Conservation (phyloP, 2,329 filamentous ascomycete species). For the Onygena corvina region DNA sequence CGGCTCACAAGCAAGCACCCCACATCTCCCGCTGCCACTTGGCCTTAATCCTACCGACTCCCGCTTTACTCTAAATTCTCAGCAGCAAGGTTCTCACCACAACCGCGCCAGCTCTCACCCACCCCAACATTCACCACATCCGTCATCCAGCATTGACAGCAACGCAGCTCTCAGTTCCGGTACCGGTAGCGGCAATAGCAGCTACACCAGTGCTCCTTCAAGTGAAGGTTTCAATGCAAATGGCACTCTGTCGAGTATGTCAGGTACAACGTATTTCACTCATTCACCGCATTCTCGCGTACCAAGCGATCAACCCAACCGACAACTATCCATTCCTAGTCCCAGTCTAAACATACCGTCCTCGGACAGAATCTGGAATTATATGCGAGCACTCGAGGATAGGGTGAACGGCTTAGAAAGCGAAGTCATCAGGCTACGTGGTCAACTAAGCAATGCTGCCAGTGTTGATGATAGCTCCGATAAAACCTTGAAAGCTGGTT, state of each 20-base stretch:
- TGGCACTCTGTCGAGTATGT: constrained; percentile 11
- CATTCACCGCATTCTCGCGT: constrained; percentile 8
- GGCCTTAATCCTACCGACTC: constrained; percentile 25
- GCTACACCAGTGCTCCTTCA: background rate
- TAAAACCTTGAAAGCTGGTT: background rate
- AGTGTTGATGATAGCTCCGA: background rate
- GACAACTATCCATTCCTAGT: constrained; percentile 10
- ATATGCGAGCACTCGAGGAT: constrained; percentile 24
- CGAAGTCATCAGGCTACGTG: constrained; percentile 23
- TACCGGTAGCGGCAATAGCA: constrained; percentile 5
- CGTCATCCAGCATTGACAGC: constrained; percentile 9
- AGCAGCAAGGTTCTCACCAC: constrained; percentile 17
- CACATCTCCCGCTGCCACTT: constrained; percentile 26
- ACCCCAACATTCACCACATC: constrained; percentile 9
- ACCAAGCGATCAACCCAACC: constrained; percentile 7
- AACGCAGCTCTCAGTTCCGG: constrained; percentile 4
- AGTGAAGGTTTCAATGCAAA: constrained; percentile 1
- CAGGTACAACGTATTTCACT: constrained; percentile 8
- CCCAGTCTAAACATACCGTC: constrained; percentile 7
- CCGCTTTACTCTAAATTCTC: constrained; percentile 28
- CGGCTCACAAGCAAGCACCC: constrained; percentile 15
- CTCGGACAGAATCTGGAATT: constrained; percentile 21
- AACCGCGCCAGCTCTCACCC: constrained; percentile 17
- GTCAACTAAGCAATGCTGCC: constrained; percentile 14
- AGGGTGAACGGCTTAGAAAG: constrained; percentile 25